A percentile compares a stretch with the other conserved stretches of the same genome.
These are phyloP conservation scores for Rhodotorula sp. DNA, from an alignment of 1,284 basidiomycete genomes.

Conservation along the genomic window DNA sequence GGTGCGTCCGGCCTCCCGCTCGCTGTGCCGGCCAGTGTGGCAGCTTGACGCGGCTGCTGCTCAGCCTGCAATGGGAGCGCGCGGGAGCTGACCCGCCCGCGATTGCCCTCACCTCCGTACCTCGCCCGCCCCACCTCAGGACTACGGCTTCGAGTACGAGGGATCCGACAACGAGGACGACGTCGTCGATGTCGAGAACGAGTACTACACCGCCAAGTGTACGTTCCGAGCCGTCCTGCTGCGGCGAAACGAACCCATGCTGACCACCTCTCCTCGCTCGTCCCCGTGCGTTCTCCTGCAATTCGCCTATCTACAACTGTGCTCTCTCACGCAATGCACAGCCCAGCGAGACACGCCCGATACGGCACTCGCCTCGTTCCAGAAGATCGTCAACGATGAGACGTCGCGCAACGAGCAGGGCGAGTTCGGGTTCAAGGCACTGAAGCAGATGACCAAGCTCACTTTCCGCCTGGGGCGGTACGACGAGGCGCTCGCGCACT, in stretches of 20 bases:
- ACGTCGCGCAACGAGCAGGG: constrained; percentile 22
- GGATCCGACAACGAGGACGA: constrained; percentile 78
- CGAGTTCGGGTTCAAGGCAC: constrained; percentile 93
- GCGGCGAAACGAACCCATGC: not conserved
- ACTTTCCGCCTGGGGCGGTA: constrained; percentile 79
- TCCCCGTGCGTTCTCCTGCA: not conserved
- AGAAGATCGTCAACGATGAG: constrained; percentile 40
- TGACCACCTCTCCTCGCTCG: not conserved
- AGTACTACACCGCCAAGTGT: constrained; percentile 98
- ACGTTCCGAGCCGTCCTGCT: constrained; percentile 43
- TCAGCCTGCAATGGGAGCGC: no score
- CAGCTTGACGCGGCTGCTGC: not conserved
- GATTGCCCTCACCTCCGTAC: not conserved
- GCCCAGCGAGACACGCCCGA: constrained; percentile 32
- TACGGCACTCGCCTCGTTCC: constrained; percentile 35
- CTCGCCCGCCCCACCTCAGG: constrained; percentile 58
- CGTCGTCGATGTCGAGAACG: constrained; percentile 92
- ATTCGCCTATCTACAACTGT: constrained; percentile 30
- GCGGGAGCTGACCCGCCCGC: not conserved
- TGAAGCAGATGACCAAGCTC: constrained; percentile 97
- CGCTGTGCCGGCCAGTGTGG: no score
- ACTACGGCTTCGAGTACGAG: constrained; percentile 96
- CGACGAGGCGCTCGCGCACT: constrained; percentile 80
- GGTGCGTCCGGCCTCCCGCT: not conserved
- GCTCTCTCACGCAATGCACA: not conserved